Evolutionary conservation across 176 grass and related monocot species (phyloP).

Genomic region (Carex kokanica): DNA sequence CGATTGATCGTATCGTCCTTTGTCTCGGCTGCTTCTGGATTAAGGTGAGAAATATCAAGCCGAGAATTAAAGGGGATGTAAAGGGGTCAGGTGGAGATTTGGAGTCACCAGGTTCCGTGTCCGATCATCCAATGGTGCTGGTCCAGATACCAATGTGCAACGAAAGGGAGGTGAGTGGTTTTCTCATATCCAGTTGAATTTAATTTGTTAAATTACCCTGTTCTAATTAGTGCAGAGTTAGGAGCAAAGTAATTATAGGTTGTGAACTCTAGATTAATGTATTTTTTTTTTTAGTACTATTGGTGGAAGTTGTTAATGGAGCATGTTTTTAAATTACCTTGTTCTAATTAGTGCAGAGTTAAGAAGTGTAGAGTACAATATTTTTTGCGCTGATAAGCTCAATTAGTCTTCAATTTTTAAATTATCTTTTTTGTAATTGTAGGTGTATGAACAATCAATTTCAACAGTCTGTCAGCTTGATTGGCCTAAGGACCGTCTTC

Average conservation of each 20-base stretch:
- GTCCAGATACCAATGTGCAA: conserved; percentile 98
- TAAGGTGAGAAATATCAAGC: conserved; percentile 74
- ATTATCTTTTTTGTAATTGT: background rate
- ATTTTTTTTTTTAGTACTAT: no score
- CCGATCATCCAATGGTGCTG: conserved; percentile 78
- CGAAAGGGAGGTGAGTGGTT: conserved; percentile 67
- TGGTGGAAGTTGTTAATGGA: no score
- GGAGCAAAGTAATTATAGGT: no score
- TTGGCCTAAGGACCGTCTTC: conserved; percentile 71
- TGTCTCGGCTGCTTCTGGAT: conserved; percentile 95
- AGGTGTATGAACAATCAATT: conserved; percentile 96
- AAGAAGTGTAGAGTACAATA: background rate
- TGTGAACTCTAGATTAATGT: no score
- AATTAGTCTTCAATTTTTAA: background rate
- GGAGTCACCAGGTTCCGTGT: conserved; percentile 25
- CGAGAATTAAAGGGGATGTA: conserved; percentile 11
- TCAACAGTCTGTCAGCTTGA: conserved; percentile 82
- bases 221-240: background rate
- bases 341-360: no score
- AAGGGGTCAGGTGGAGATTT: conserved; percentile 27
- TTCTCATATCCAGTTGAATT: conserved; percentile 1
- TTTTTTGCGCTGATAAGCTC: background rate
- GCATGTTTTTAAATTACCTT: no score
- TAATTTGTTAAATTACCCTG: background rate
- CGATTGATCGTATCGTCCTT: conserved; percentile 65